A percentile compares a stretch with the other conserved stretches of the same genome.
These are phyloP conservation scores for Botrytis fragariae DNA, from an alignment of 2,329 filamentous ascomycete species.

Conservation along the genomic window DNA sequence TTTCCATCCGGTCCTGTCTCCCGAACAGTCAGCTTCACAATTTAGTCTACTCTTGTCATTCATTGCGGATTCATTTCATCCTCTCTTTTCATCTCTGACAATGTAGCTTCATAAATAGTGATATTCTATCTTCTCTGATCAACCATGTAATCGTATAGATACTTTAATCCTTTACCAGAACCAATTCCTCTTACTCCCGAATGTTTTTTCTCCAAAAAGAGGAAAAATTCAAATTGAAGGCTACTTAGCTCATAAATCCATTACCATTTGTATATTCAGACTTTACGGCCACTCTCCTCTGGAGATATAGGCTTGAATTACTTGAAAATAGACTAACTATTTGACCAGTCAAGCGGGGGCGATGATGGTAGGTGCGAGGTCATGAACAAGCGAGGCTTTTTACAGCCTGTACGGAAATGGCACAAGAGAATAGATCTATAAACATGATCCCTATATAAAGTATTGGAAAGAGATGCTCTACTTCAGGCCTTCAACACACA, in stretches of 20 bases:
- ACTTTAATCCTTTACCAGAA: neutral
- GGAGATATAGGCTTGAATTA: neutral
- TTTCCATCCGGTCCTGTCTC: neutral
- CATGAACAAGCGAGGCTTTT: neutral
- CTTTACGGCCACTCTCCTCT: neutral
- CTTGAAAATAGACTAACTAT: neutral
- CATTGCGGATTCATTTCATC: neutral
- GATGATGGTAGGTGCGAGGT: neutral
- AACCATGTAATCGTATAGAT: neutral
- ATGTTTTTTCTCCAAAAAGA: no score
- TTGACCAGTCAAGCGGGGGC: neutral
- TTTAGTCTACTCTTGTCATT: neutral
- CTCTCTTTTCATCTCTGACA: neutral
- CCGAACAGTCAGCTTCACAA: neutral
- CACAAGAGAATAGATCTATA: neutral
- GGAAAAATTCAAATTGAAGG: neutral
- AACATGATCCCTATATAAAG: neutral
- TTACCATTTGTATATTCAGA: rapidly evolving
- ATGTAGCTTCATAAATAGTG: neutral
- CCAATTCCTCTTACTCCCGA: neutral
- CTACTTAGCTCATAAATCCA: neutral
- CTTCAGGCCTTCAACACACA: neutral
- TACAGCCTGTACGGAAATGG: neutral
- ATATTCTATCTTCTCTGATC: neutral
- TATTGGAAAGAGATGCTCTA: neutral